Evolutionary conservation across 2,329 filamentous ascomycete genomes (phyloP), one percentile per base, ranked within the genome.

Genomic region (Xylariaceae sp.): DNA sequence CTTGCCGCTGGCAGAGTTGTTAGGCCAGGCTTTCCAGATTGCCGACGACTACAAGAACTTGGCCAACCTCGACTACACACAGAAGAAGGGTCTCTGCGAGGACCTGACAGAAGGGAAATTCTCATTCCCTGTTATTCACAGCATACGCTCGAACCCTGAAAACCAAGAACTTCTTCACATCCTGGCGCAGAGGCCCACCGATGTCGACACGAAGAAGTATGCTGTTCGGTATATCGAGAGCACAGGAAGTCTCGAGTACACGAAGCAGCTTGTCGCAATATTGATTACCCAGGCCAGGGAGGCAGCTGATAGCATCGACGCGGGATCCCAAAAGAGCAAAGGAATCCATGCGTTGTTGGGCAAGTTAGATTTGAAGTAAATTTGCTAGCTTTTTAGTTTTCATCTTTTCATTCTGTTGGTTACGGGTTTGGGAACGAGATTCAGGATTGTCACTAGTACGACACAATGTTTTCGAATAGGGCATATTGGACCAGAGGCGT

Each of bases 61-160:
- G 45, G 83, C 81, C 32, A 83, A 80, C 20, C 76, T 75, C n/a
- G 81, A 86, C 66, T 97, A 96, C 77, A 86, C 86, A 36, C 79
- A 88, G 61, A 93, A 96, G 73, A 97, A 97, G 77, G 94, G 94
- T 43, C 82, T 96, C 62, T 96, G 91, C 72, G 93, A 97, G 77
- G 94, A 97, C 73, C 76, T 97, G 64, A 96, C 92, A 1, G 94
- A 97, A 75, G 93, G 93, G 59, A 97, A 97, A 80, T 97, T 97
- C 77, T 93, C 88, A 20, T 97, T 97, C 71, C 93, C 92, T 23
- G 86, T 97, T 64, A 96, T 97, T 66, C 93, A 97, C 76, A 88
- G 89, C 70, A 95, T 97, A 63, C 88, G 90, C 55, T 77, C 87
- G 49, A 84, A 92, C 68, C 89, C 84, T 13, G 75, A 78, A 21